Percentiles rank a stretch among this genome's conserved stretches.
These are phyloP conservation scores for Cryptococcus depauperatus DNA, from an alignment of 1,284 basidiomycete genomes.

Conservation along the genomic window DNA sequence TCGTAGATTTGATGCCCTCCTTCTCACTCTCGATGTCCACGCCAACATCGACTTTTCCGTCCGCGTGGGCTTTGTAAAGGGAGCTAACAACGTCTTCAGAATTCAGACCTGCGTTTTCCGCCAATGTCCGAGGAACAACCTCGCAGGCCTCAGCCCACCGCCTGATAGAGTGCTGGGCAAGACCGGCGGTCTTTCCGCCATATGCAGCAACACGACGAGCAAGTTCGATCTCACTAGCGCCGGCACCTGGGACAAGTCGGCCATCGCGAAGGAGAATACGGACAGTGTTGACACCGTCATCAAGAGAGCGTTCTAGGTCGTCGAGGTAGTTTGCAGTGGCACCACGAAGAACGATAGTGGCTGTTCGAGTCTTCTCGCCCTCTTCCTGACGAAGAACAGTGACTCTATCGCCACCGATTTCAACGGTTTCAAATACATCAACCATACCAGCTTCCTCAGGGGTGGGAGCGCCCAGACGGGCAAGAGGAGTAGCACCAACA, in stretches of 20 bases:
- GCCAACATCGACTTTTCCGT: conserved; percentile 52
- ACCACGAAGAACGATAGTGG: conserved; percentile 92
- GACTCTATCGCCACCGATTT: conserved; percentile 96
- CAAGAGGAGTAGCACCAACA: conserved; percentile 90
- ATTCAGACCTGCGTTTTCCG: conserved; percentile 92
- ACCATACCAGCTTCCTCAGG: conserved; percentile 92
- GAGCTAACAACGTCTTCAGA: conserved; percentile 85
- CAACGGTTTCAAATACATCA: conserved; percentile 89
- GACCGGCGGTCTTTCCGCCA: conserved; percentile 79
- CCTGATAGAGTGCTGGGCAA: conserved; percentile 90
- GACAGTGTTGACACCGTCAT: conserved; percentile 96
- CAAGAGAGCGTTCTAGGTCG: conserved; percentile 90
- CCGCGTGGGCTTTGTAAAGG: conserved; percentile 82
- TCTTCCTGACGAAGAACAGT: conserved; percentile 81
- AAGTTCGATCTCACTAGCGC: conserved; percentile 87
- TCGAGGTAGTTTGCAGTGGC: conserved; percentile 92
- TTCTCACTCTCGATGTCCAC: conserved; percentile 61
- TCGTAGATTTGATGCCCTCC: conserved; percentile 24
- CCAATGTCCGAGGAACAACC: conserved; percentile 84
- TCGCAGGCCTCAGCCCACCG: conserved; percentile 85
- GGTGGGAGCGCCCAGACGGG: conserved; percentile 89
- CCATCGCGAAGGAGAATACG: conserved; percentile 87
- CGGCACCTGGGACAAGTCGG: conserved; percentile 86
- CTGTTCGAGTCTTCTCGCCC: conserved; percentile 74
- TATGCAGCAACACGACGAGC: conserved; percentile 74